phyloP scores from a whole-genome alignment of 2,329 filamentous ascomycete genomes.

The Colletotrichum higginsianum region DNA sequence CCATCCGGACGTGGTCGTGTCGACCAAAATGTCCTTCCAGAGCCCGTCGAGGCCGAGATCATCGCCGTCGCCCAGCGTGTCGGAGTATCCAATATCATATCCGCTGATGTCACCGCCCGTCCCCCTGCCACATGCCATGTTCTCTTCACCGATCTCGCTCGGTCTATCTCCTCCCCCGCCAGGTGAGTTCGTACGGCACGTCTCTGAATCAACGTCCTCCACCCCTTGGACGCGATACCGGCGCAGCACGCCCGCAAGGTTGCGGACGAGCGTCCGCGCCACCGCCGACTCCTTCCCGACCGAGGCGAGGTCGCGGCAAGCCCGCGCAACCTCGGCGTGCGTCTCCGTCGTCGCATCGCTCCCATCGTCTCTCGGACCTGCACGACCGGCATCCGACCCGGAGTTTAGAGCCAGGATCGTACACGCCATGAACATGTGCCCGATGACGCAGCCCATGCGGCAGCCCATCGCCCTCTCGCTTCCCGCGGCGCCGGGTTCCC shows the following conservation, averaged over 20 bases:
- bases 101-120: background rate
- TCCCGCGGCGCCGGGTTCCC: background rate
- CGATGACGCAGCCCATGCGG: slow-evolving; percentile 46
- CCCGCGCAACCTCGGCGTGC: slow-evolving; percentile 40
- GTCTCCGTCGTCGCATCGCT: slow-evolving; percentile 9
- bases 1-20: slow-evolving; percentile 42
- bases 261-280: slow-evolving; percentile 44
- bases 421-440: slow-evolving; percentile 46
- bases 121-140: background rate
- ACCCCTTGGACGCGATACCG: slow-evolving; percentile 40
- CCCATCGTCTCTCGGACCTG: background rate
- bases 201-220: slow-evolving; percentile 12
- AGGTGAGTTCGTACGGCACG: background rate
- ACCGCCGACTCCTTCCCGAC: slow-evolving; percentile 43
- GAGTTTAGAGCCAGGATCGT: slow-evolving; percentile 44
- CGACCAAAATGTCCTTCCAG: slow-evolving; percentile 44
- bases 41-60: slow-evolving; percentile 28
- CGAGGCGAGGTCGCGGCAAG: slow-evolving; percentile 44
- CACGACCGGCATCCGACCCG: slow-evolving; percentile 22
- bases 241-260: slow-evolving; percentile 43
- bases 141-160: background rate
- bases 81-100: background rate
- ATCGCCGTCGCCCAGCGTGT: background rate
- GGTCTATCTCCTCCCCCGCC: background rate
- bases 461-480: slow-evolving; percentile 1